Conservation (phyloP, 768 basidiomycete genomes). For the Termitomyces sp. region DNA sequence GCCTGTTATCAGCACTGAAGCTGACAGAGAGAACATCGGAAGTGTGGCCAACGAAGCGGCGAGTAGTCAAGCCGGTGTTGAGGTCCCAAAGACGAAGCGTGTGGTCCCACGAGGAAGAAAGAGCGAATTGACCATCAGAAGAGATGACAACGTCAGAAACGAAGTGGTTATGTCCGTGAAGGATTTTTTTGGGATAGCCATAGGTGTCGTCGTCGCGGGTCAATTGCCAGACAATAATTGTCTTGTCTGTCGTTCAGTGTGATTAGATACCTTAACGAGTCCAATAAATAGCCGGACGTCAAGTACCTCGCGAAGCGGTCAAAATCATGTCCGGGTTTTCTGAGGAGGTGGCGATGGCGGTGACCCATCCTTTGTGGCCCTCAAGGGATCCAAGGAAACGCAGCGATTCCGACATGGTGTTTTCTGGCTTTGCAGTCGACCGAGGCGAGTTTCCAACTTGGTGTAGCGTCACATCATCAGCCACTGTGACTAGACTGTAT, state of each 20-base stretch:
- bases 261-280: conserved; percentile 13
- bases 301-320: conserved; percentile 92
- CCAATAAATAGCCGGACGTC: conserved; percentile 2
- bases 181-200: conserved; percentile 95
- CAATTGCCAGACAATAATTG: conserved; percentile 98
- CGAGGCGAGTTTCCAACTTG: conserved; percentile 24
- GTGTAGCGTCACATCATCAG: conserved; percentile 43
- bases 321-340: conserved; percentile 99
- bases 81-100: conserved; percentile 99
- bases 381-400: conserved; percentile 89
- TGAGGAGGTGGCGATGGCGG: conserved; percentile 95
- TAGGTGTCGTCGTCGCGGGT: conserved; percentile 90
- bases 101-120: conserved; percentile 99
- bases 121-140: conserved; percentile 98
- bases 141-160: conserved; percentile 99
- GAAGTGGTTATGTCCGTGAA: conserved; percentile 99
- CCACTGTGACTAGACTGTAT: conserved; percentile 65
- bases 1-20: conserved; percentile 99
- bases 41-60: conserved; percentile 96
- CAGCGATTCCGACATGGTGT: conserved; percentile 76
- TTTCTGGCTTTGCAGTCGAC: conserved; percentile 30
- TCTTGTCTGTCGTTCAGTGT: conserved; percentile 75
- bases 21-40: conserved; percentile 98
- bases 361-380: conserved; percentile 97
- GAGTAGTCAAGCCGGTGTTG: conserved; percentile 94